phyloP scores from a whole-genome alignment of 345 rosid species.

The Eucalyptus melliodora region DNA sequence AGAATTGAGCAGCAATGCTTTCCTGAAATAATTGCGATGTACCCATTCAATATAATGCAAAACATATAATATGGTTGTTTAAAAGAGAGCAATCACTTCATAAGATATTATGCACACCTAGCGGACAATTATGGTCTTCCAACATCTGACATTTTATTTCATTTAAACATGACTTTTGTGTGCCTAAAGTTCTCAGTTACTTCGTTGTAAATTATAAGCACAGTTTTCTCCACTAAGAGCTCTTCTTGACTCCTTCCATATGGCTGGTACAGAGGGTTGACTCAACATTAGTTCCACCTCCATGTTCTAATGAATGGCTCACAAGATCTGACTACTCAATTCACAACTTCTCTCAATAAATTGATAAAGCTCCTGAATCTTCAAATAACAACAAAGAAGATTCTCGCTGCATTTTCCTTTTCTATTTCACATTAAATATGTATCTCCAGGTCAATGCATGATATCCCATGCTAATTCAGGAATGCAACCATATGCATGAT shows the following conservation, averaged over 20 bases:
- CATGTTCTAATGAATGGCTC: neutral
- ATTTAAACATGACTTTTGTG: neutral
- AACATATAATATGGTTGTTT: too few species aligned
- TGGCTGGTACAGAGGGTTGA: neutral
- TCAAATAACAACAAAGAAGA: neutral
- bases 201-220: neutral
- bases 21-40: constrained; percentile 22
- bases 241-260: neutral
- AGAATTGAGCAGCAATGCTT: constrained; percentile 59
- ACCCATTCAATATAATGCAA: neutral
- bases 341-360: neutral
- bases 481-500: neutral
- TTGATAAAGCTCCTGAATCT: neutral
- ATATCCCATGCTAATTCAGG: neutral
- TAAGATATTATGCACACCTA: neutral
- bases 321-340: neutral
- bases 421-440: neutral
- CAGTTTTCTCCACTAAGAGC: neutral
- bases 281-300: neutral
- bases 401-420: neutral
- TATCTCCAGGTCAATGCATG: neutral
- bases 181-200: neutral
- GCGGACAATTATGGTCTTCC: neutral
- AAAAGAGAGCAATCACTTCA: neutral
- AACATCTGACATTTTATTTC: neutral